Base-by-base conservation (phyloP, 495 filamentous ascomycete species). In the Hypomontagnella monticulosa region DNA sequence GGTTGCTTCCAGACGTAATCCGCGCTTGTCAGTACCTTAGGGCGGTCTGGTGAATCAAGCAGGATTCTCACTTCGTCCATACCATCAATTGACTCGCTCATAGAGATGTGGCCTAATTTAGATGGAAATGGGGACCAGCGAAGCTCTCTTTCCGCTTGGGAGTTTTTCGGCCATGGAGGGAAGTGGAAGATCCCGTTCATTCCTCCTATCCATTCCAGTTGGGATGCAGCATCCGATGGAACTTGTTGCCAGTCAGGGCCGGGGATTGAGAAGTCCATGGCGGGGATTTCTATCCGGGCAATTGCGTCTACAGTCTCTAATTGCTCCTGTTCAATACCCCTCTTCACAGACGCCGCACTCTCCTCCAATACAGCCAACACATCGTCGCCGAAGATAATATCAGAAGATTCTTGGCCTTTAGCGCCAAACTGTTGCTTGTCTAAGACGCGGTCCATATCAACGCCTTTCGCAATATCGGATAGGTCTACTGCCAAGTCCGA, bases 191-290 rank as follows among this genome's bases (percentile, higher is more conserved):
- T 44, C 6, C 65, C 58, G 14, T 61, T 42, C 1, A 37, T 66
- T 20, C 56, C 73, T 55, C 44, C 68, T 51, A 75, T 79, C 69
- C 70, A 77, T 20, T 37, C 34, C 9, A 80, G 68, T 52, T 78
- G 72, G 10, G 15, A 64, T 8, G 16, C 30, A 20, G 71, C 9
- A 40, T 71, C 57, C 46, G 46, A 65, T 5, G 68, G 36, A 1
- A 67, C 57, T n/a, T 55, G 19, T 32, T 79, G 78, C 88, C 88
- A 91, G 1, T 85, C 87, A 8, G 84, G 76, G 3, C 67, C 67
- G 4, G 84, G 82, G 16, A 84, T 70, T 0, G 83, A 84, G 57
- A 90, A 87, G 49, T 90, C 88, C 76, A 90, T 76, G 1, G 80
- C 52, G 0, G 88, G 88, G 15, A 90, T 80, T 20, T 79, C 62